These are phyloP conservation scores for Phanerochaete carnosa DNA, from an alignment of 768 basidiomycete species.

Conservation along the genomic window DNA sequence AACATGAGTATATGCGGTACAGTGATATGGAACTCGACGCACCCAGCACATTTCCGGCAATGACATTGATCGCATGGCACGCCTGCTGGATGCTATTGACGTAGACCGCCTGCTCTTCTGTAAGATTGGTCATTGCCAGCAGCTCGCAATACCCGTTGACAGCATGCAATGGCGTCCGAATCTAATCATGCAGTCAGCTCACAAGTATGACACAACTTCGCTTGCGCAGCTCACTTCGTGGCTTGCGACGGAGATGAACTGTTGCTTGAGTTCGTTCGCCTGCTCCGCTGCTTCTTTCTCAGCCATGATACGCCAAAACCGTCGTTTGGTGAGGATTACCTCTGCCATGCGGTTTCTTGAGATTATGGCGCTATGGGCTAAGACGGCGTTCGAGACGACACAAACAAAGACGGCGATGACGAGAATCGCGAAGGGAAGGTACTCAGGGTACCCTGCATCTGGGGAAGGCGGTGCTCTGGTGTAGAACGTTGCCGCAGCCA, in stretches of 20 bases:
- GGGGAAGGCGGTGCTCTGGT: constrained; percentile 17
- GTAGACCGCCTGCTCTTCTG: constrained; percentile 24
- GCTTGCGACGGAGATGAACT: constrained; percentile 28
- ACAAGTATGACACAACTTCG: background rate
- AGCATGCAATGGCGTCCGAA: constrained; percentile 26
- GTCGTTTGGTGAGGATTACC: constrained; percentile 24
- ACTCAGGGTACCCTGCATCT: constrained; percentile 22
- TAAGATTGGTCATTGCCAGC: constrained; percentile 20
- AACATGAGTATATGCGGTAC: background rate
- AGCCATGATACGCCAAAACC: constrained; percentile 28
- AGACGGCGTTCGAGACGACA: constrained; percentile 24
- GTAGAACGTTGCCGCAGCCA: constrained; percentile 28
- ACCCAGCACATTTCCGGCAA: constrained; percentile 28
- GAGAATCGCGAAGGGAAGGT: constrained; percentile 21
- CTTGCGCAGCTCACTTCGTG: constrained; percentile 19
- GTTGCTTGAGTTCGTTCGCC: constrained; percentile 28
- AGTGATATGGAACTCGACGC: background rate
- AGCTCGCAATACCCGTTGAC: constrained; percentile 29
- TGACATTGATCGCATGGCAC: constrained; percentile 28
- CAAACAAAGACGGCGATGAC: constrained; percentile 21
- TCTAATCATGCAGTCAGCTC: constrained; percentile 12
- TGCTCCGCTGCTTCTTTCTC: constrained; percentile 30
- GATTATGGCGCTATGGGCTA: constrained; percentile 23
- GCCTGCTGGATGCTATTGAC: constrained; percentile 28
- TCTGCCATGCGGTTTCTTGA: constrained; percentile 28